phyloP scores from a whole-genome alignment of 23 red algal species.

The Gracilariopsis chorda region DNA sequence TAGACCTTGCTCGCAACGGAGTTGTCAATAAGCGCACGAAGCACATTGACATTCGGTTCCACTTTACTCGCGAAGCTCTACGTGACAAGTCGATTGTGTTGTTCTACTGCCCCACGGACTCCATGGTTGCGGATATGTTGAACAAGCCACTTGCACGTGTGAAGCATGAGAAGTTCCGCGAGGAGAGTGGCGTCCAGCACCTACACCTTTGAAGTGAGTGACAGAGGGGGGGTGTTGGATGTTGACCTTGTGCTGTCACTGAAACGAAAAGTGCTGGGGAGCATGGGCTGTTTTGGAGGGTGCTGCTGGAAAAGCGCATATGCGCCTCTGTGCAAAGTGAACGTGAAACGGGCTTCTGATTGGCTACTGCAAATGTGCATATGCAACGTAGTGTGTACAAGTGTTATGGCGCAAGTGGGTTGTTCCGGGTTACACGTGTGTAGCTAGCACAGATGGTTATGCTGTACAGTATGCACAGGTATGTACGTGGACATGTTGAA shows the following conservation, averaged over 20 bases:
- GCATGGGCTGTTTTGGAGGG: neutral
- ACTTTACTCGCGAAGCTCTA: neutral
- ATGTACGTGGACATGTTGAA: no score
- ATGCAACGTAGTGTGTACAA: neutral
- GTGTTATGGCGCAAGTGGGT: neutral
- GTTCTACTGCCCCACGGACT: neutral
- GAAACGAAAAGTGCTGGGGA: no score
- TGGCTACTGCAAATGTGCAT: neutral
- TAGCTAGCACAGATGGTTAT: no score
- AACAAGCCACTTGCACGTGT: conserved; percentile 1
- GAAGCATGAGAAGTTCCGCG: conserved; percentile 25
- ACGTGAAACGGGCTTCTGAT: neutral
- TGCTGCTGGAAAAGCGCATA: neutral
- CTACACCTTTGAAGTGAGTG: neutral
- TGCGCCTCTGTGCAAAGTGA: neutral
- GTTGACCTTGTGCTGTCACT: no score
- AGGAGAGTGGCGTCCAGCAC: neutral
- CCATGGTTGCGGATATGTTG: neutral
- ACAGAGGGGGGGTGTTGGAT: conserved; percentile 10
- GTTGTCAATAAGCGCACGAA: conserved; percentile 10
- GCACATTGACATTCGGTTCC: conserved; percentile 10
- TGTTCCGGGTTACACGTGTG: neutral
- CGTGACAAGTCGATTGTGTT: neutral
- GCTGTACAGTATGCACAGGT: no score
- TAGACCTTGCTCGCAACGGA: conserved; percentile 14